Conservation (phyloP, 164 flowering plant genomes). For the Liriodendron chinense region DNA sequence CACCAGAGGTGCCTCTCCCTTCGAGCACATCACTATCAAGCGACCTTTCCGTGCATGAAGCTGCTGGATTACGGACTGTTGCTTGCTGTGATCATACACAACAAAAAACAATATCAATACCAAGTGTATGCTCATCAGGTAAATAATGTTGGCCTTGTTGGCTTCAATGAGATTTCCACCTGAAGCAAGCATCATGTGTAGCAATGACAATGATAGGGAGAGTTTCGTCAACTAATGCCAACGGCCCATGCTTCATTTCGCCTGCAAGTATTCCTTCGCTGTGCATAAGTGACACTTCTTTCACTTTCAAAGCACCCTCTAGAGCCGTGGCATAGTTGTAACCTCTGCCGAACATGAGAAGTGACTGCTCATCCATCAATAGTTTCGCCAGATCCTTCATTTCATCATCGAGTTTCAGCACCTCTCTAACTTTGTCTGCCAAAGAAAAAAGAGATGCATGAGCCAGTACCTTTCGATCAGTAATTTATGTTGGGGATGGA, state of each 20-base stretch:
- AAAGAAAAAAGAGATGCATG: slow-evolving; percentile 7
- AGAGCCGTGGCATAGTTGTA: slow-evolving; percentile 94
- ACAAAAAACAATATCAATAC: slow-evolving; percentile 7
- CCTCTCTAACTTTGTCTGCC: slow-evolving; percentile 79
- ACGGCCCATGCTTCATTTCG: slow-evolving; percentile 99
- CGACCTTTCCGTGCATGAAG: slow-evolving; percentile 97
- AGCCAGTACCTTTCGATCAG: not conserved
- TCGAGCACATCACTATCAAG: slow-evolving; percentile 81
- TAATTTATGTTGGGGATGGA: not conserved
- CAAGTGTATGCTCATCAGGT: not conserved
- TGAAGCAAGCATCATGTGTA: slow-evolving; percentile 90
- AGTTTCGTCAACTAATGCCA: slow-evolving; percentile 93
- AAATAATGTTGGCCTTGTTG: not conserved
- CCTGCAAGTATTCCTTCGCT: slow-evolving; percentile 99
- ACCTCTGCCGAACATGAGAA: slow-evolving; percentile 97
- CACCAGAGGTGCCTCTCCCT: slow-evolving; percentile 75
- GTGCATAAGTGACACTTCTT: slow-evolving; percentile 97
- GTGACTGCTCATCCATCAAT: slow-evolving; percentile 83
- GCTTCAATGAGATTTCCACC: slow-evolving; percentile 37
- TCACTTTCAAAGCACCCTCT: slow-evolving; percentile 96
- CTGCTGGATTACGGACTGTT: slow-evolving; percentile 96
- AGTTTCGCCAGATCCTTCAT: slow-evolving; percentile 84
- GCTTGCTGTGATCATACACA: slow-evolving; percentile 63
- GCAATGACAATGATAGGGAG: slow-evolving; percentile 94
- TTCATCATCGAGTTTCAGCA: slow-evolving; percentile 77